Evolutionary conservation across 345 rosid species (phyloP).

Genomic region (Combretum micranthum): DNA sequence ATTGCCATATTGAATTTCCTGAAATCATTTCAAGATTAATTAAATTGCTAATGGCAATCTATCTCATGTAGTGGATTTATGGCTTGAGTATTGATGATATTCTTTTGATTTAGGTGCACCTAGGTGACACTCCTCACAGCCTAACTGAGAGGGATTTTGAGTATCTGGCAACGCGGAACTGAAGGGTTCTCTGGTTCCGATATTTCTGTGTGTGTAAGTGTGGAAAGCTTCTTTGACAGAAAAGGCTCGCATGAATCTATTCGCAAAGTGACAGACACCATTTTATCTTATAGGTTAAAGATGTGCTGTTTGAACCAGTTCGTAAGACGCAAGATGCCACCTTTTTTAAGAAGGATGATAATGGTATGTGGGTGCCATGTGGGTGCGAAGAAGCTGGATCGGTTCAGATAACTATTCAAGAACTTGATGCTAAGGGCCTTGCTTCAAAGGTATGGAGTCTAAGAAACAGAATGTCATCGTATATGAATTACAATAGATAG

Average conservation of each 20-base stretch:
- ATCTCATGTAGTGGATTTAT: background rate
- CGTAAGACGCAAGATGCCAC: constrained; percentile 90
- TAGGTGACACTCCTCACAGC: constrained; percentile 93
- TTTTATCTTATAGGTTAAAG: constrained; percentile 52
- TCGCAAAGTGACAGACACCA: background rate
- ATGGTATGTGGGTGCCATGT: constrained; percentile 79
- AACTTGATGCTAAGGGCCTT: constrained; percentile 68
- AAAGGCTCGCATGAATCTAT: background rate
- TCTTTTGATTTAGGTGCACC: constrained; percentile 55
- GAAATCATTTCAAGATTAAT: background rate
- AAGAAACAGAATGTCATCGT: background rate
- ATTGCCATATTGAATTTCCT: constrained; percentile 5
- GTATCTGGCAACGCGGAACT: constrained; percentile 55
- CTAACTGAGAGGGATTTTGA: constrained; percentile 84
- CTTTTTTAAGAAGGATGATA: constrained; percentile 51
- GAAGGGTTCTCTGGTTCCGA: constrained; percentile 97
- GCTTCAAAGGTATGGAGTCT: constrained; percentile 46
- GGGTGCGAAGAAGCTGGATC: constrained; percentile 78
- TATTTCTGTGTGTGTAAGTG: constrained; percentile 84
- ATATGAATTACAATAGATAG: no score
- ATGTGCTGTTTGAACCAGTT: constrained; percentile 91
- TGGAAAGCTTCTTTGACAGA: background rate
- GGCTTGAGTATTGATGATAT: background rate
- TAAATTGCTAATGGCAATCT: no score
- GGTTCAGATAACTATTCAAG: constrained; percentile 72